Base-by-base conservation (phyloP, 257 asterid species). In the Gardenia jasminoides region DNA sequence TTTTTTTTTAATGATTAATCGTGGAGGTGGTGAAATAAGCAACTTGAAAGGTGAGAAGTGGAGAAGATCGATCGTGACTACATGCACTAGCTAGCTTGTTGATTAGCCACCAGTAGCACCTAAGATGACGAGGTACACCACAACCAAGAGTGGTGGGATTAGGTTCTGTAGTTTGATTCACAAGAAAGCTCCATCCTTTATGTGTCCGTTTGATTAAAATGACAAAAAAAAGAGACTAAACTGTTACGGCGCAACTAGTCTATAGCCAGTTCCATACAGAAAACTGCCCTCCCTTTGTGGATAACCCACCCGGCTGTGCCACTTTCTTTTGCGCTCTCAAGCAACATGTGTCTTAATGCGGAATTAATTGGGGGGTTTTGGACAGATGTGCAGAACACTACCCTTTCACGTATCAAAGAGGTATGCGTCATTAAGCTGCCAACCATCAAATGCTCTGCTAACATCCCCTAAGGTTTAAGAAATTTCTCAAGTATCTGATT, bases 91-190 rank as follows among this genome's bases (percentile, higher is more conserved):
- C 72, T 20, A 33, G 50, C 30, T 41, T 12, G 74, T 41, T 67
- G 78, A 65, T 48, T 70, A 74, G 80, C 52, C 59, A 78, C 80
- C 62, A 78, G 36, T 56, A 78, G 36, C 46, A 74, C 59, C 43
- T 8, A 47, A 10, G 11, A 16, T 13, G 13, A 72, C 11, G 58
- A 74, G 56, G 71, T 70, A 69, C 82, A 75, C 83, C 80, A 66
- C 82, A 79, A 70, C 76, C 69, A 79, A 74, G 76, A 58, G 81
- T 48, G 71, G 75, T 77, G 81, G 81, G 79, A 79, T 82, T 79
- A 74, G 86, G 86, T 76, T 79, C 36, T 66, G 65, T 76, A 76
- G 80, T 76, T 81, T 62, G 78, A 48, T 82, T 86, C 86, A 83
- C 87, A 86, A 81, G 87, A 85, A 85, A 85, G 83, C 78, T 64